Evolutionary conservation across 2,329 filamentous ascomycete genomes (phyloP).

Genomic region (Periconia digitata): DNA sequence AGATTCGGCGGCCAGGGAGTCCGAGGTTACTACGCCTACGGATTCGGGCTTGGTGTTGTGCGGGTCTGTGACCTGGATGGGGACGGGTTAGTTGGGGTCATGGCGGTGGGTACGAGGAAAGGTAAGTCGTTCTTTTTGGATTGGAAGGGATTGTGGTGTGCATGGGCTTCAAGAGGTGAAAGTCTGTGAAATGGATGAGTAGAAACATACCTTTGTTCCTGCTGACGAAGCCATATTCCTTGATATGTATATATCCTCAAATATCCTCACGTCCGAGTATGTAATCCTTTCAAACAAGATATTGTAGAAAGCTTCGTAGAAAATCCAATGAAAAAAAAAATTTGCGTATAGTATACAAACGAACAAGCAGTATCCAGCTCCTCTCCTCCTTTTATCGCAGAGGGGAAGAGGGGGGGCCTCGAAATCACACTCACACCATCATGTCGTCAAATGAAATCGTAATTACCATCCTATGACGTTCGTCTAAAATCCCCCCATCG

Average conservation of each 20-base stretch:
- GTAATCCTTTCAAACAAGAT: too few relatives aligned
- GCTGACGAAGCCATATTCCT: conserved; percentile 15
- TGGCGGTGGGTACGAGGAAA: too few relatives aligned
- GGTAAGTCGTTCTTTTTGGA: too few relatives aligned
- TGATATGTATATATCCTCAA: too few relatives aligned
- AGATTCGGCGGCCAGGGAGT: conserved; percentile 78
- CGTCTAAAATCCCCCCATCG: neutral
- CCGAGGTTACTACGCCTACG: conserved; percentile 64
- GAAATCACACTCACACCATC: too few relatives aligned
- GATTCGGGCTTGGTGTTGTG: conserved; percentile 63
- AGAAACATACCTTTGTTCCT: conserved; percentile 21
- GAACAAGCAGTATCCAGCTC: too few relatives aligned
- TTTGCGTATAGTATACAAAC: too few relatives aligned
- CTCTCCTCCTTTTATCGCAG: neutral
- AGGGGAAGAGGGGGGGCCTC: too few relatives aligned
- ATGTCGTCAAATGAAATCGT: neutral
- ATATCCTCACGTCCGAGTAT: neutral
- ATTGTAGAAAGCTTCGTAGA: too few relatives aligned
- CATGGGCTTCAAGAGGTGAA: too few relatives aligned
- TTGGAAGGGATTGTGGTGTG: too few relatives aligned
- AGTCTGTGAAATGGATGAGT: neutral
- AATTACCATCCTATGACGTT: neutral
- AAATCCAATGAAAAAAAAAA: too few relatives aligned
- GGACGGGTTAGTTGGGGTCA: neutral
- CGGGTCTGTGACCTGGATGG: neutral